Base-by-base conservation (phyloP, 2,329 filamentous ascomycete species). In the Capronia americana region DNA sequence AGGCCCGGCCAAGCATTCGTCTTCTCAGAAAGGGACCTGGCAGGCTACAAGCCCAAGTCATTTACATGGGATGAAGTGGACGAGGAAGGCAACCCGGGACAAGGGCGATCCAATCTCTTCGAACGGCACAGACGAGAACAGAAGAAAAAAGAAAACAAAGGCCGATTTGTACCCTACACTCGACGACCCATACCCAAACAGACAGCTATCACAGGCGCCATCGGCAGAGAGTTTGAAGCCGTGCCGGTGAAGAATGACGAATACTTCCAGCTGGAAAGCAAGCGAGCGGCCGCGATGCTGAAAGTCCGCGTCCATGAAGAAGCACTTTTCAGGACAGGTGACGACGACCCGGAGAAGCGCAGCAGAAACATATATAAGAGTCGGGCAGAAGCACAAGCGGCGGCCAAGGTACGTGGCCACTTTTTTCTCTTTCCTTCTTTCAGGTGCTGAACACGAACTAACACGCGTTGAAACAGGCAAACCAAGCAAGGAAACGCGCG, bases 11-110 rank as follows among this genome's bases (percentile, higher is more conserved):
- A 97, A 78, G 95, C 93, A 23, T 96, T 91, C 76, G 83, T 98
- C 64, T 99, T 99, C 76, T 93, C 91, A 48, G 95, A 99, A 79
- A 93, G 96, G 77, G 92, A 98, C 74, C 85, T 97, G 24, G 91
- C 93, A 0, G 92, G 92, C 44, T 93, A 88, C 79, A 85, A 84
- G 67, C 72, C 71, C 57, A 74, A 75, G 34, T 64, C 73, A 32
- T 74, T 74, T 50, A 71, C 69, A 2, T 73, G 72, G 46, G 80
- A 81, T 55, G 79, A 79, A 20, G 74, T 78, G 61, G 75, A 77
- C 62, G 76, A 79, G 20, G 74, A 77, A 23, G 81, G 81, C 62
- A 80, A 79, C 46, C 78, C 80, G 65, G 76, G 75, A n/a, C 72
- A 74, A 55, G 74, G 73, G 10, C 77, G 79, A 57, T 82, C 80